Evolutionary conservation across 805 yeast species (phyloP), one percentile per base, ranked within the genome.

Genomic region (Clavispora asparagi): DNA sequence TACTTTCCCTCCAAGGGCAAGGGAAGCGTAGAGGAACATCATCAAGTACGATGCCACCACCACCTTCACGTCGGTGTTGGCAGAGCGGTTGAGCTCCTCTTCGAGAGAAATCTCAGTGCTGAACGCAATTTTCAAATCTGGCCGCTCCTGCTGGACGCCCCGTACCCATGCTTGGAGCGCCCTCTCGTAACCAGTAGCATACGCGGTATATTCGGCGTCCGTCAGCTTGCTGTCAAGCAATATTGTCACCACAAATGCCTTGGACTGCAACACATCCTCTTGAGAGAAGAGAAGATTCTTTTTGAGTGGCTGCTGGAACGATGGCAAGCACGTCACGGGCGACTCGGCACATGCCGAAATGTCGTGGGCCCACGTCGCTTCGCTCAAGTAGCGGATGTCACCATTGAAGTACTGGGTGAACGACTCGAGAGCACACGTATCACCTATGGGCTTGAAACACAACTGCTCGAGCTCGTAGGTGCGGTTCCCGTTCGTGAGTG

Each of bases 321-420:
- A 66, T 0, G 99, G 98, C 35, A 92, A 68, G 60, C 99, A 92
- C 51, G 79, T 83, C 1, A 92, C 97, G 0, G 98, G 98, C 1
- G 88, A 79, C 16, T 76, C 71, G 0, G 94, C 75, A 61, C 99
- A 92, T 4, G 65, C 59, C 44, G 70, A 57, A 10, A 92, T 59
- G 44, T 76, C 68, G 1, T 58, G 51, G 36, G 70, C 60, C 96
- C 96, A 92, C 19, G 68, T 67, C 1, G 54, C 56, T 33, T 78
- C 78, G 7, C 77, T 73, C 6, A 84, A 61, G 35, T 68, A 64
- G 14, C 56, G 56, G 4, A 85, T 64, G 39, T 78, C 76, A 1
- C 94, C 95, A 29, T 75, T 75, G 61, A 89, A 91, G 60, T 91
- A 92, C 60, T 90, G 97, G 0, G 97, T 84, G 50, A 88, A 82